Base-by-base conservation (phyloP, 768 basidiomycete species). In the Trametes coccinea region DNA sequence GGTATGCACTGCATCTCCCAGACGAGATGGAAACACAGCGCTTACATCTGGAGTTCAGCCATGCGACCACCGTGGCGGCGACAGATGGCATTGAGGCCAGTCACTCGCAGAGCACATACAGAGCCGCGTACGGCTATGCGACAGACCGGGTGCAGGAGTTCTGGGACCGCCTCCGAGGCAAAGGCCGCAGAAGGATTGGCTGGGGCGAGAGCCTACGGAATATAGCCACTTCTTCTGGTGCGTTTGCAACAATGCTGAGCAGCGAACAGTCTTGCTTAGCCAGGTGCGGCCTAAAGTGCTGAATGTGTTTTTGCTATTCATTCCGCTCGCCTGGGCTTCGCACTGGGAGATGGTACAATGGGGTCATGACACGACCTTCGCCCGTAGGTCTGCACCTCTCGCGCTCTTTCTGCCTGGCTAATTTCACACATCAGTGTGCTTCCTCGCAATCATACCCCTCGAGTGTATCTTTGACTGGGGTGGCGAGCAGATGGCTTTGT, bases 391-490 rank as follows among this genome's bases (percentile, higher is more conserved):
- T 3, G 2, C 6, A 11, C 14, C 29, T 40, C 43, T 52, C 57
- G 48, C 13, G 16, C 13, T 0, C n/a, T 49, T 22, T n/a, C 43
- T 2, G 5, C 5, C 16, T 4, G 2, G 2, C 17, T 14, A 56
- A 41, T 10, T 86, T 84, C 89, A 22, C 22, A 4, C 83, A 78
- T 59, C 33, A 89, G 86, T 90, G 5, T 84, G 80, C 60, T 87
- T 89, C 70, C 74, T 88, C 50, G 76, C 84, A 4, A 86, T 90
- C 58, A 77, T 91, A 6, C 84, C 89, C 7, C 77, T 90, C 5
- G 87, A 88, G 61, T 77, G 80, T 52, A 66, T 88, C 1, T 85
- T 89, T 64, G 89, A 91, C 63, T 90, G 79, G 74, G 84, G 84
- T 43, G 81, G 79, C 9, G 88, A 68, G 79, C 83, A 73, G 76